Evolutionary conservation across 305 asterid species (phyloP).

Genomic region (Fraxinus xanthoxyloides): DNA sequence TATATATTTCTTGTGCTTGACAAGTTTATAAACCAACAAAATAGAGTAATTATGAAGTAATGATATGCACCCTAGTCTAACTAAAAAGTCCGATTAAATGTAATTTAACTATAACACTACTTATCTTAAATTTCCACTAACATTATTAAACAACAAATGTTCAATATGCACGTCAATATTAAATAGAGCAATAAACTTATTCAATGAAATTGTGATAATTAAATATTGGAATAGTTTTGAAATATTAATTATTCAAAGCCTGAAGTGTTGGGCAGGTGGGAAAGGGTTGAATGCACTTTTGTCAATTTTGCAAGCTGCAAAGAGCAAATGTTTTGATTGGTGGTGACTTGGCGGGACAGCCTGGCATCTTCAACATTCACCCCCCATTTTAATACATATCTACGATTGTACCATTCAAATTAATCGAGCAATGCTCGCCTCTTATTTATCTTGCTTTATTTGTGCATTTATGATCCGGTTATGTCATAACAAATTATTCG

Average conservation of each 20-base stretch:
- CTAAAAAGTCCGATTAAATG: no score
- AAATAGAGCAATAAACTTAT: background rate
- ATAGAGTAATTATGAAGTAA: background rate
- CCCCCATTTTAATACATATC: slow-evolving; percentile 25
- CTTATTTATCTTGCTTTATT: background rate
- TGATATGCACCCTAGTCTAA: background rate
- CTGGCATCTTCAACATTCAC: slow-evolving; percentile 35
- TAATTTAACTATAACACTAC: no score
- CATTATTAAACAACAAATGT: background rate
- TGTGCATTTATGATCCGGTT: background rate
- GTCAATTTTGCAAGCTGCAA: slow-evolving; percentile 15
- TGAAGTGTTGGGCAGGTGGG: background rate
- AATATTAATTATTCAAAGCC: background rate
- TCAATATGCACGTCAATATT: background rate
- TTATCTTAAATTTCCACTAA: no score
- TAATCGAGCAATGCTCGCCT: background rate
- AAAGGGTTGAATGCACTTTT: slow-evolving; percentile 20
- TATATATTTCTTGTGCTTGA: background rate
- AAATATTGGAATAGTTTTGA: background rate
- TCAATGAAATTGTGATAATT: background rate
- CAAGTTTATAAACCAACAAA: background rate
- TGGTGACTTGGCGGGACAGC: slow-evolving; percentile 54
- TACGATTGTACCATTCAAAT: slow-evolving; percentile 37
- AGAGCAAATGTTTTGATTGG: background rate
- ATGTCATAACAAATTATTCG: background rate